Percentiles rank a stretch among this genome's conserved stretches.
Conservation (phyloP, 306 rosid genomes). For the Arachis hypogaea region DNA sequence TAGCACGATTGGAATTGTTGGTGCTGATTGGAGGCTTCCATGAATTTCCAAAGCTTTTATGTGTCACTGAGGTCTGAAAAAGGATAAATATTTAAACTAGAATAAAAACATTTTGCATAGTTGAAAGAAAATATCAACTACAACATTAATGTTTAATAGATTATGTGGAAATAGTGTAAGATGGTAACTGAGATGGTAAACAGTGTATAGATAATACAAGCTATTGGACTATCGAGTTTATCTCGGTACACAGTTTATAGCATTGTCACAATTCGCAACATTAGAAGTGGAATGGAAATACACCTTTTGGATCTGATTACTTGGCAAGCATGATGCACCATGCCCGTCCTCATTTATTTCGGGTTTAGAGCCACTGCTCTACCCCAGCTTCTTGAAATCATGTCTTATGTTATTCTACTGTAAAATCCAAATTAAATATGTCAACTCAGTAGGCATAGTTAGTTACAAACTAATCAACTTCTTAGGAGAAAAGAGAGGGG, state of each 20-base stretch:
- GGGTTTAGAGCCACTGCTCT: constrained; percentile 46
- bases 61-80: constrained; percentile 47
- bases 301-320: constrained; percentile 59
- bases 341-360: constrained; percentile 49
- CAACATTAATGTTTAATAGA: constrained; percentile 21
- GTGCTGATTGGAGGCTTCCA: constrained; percentile 50
- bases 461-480: no score
- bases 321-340: constrained; percentile 42
- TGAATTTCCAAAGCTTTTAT: constrained; percentile 40
- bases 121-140: constrained; percentile 10
- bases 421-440: constrained; percentile 19
- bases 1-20: constrained; percentile 40
- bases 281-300: constrained; percentile 25
- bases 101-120: constrained; percentile 13
- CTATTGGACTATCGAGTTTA: no score
- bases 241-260: background rate
- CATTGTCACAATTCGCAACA: background rate
- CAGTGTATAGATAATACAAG: no score
- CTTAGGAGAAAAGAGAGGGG: no score
- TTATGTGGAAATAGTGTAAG: no score
- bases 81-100: background rate
- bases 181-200: background rate
- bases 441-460: background rate
- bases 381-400: constrained; percentile 42
- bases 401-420: constrained; percentile 54